Evolutionary conservation across 2,329 filamentous ascomycete genomes (phyloP).

Genomic region (Diaporthe eres): DNA sequence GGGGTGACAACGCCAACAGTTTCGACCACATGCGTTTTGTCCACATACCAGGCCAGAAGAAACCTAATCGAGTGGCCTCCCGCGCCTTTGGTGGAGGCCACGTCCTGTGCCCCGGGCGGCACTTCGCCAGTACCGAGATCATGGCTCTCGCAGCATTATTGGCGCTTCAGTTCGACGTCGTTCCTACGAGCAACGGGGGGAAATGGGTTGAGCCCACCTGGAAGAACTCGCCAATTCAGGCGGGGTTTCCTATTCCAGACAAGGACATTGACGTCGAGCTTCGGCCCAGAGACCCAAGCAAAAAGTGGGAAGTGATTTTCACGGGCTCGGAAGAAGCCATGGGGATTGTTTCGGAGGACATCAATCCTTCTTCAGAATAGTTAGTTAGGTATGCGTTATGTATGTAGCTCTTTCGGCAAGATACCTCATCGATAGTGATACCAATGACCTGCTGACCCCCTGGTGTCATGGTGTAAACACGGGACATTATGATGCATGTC

Average conservation of each 20-base stretch:
- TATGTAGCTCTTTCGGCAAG: too few relatives aligned
- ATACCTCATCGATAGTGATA: too few relatives aligned
- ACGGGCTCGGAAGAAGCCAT: constrained; percentile 44
- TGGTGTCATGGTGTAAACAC: too few relatives aligned
- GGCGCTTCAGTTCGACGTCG: constrained; percentile 42
- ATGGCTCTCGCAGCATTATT: constrained; percentile 42
- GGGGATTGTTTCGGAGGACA: constrained; percentile 50
- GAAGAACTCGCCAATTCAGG: constrained; percentile 43
- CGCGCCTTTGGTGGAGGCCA: not conserved
- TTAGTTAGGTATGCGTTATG: too few relatives aligned
- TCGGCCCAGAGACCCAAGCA: constrained; percentile 39
- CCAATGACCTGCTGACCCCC: too few relatives aligned
- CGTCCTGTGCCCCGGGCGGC: constrained; percentile 42
- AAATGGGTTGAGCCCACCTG: constrained; percentile 45
- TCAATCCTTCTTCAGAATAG: not conserved
- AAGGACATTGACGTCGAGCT: constrained; percentile 45
- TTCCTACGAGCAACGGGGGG: constrained; percentile 19
- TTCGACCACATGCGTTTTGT: constrained; percentile 29
- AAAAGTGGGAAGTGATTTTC: constrained; percentile 45
- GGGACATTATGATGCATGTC: too few relatives aligned
- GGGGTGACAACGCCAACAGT: constrained; percentile 32
- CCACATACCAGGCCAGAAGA: not conserved
- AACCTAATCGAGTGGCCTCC: not conserved
- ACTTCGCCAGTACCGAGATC: constrained; percentile 44
- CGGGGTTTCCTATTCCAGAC: constrained; percentile 45